Base-by-base conservation (phyloP, 164 flowering plant genomes). In the Magnolia officinalis region DNA sequence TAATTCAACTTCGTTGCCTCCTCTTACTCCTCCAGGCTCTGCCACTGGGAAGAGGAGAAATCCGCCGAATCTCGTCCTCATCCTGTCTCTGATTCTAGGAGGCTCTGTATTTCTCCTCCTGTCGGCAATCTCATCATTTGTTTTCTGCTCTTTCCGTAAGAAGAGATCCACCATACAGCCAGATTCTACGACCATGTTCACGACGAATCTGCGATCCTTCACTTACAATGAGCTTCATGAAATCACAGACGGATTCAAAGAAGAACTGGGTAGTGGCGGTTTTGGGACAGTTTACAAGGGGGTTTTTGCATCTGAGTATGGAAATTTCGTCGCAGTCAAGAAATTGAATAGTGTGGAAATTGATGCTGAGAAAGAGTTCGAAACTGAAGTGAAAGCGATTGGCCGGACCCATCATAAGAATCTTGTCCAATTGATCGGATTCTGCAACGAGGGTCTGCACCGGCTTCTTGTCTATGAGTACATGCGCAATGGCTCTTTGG, bases 401-500 rank as follows among this genome's bases (percentile, higher is more conserved):
- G 82, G 77, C 8, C 69, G 61, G 55, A 82, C 85, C 23, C 79
- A 82, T 70, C 85, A 82, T 66, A 78, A 51, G 61, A 82, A 82
- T 73, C 26, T 82, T 49, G 82, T 73, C 11, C 65, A 59, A 58
- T 49, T 82, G 31, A 69, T 82, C 0, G 85, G 82, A 4, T 80
- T 59, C 72, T 80, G 82, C 70, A 20, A 52, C 5, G 78, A 75
- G 4, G 76, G 75, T 19, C 8, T 69, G 2, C 20, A 77, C 20
- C 71, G 76, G 74, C 75, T 80, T 37, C 59, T 82, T 50, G 84
- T 82, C 7, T 82, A 80, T 23, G 84, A 82, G 67, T 74, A 49
- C 72, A 82, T 80, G 84, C 29, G 76, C 67, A 78, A 78, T 7
- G 85, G 85, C 19, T 80, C 83, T 6, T 79, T 83, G 6, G 76